Base-by-base conservation (phyloP, 2,329 filamentous ascomycete genomes). In the Pseudonectria buxi region DNA sequence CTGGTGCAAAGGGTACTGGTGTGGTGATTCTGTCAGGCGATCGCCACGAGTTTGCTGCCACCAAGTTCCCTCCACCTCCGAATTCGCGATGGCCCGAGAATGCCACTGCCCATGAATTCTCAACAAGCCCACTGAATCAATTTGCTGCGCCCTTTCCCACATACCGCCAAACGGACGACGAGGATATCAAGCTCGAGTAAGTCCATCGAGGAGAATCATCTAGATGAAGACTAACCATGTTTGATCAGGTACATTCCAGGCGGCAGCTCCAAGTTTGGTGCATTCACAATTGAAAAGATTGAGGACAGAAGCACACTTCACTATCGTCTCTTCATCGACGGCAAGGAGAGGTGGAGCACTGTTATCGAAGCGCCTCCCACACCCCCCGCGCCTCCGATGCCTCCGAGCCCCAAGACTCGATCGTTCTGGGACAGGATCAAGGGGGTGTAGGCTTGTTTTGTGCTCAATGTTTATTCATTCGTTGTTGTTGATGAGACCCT, bases 31-130 rank as follows among this genome's bases (percentile, higher is more conserved):
- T 98, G 10, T 92, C 84, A 12, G 92, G 92, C 1, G 92, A 98
- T 54, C 73, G 92, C n/a, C 92, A 98, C 56, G 92, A 98, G 59
- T 96, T 96, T 58, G 92, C 86, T 2, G 89, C 90, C 1, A 96
- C 90, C 0, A 79, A 81, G 32, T 83, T 83, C 63, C 82, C 71
- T 12, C 79, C 73, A n/a, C 77, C 70, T 43, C 68, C 48, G 34
- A 71, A 65, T 44, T 76, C 77, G 32, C 74, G 61, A 34, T 86
- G 81, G 81, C 69, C 76, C 0, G 64, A 76, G 32, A 71, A 63
- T 28, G 74, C 78, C 2, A 72, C 81, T 0, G 84, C 94, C 1
- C 83, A 94, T 51, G 92, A 98, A 59, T 96, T 95, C 61, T 92
- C 86, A 15, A 88, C 84, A 1, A 92, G 86, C 36, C 92, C 92